Percentiles rank a stretch among this genome's conserved stretches.
These are phyloP conservation scores for Lecanicillium sp. DNA, from an alignment of 2,329 filamentous ascomycete genomes.

Conservation along the genomic window DNA sequence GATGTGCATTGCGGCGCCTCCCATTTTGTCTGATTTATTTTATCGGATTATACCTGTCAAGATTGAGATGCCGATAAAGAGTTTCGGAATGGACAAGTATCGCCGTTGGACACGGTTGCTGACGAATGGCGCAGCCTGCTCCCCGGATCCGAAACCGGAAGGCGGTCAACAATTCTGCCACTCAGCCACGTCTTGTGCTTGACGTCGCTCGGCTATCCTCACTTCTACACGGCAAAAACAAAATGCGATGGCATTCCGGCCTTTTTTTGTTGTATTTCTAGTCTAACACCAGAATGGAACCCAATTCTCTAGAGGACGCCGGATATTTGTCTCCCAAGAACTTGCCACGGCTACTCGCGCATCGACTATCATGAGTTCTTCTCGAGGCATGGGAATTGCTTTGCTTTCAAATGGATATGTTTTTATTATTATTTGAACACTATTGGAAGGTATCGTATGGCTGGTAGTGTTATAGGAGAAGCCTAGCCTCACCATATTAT, in stretches of 20 bases:
- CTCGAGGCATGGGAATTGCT: no score
- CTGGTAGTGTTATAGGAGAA: neutral
- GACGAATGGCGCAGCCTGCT: conserved; percentile 1
- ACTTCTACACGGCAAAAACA: no score
- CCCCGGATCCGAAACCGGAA: neutral
- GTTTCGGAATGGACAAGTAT: neutral
- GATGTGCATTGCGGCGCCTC: conserved; percentile 1
- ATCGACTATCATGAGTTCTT: no score
- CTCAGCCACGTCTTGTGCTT: no score
- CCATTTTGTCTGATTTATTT: neutral
- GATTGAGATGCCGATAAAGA: neutral
- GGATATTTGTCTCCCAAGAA: no score
- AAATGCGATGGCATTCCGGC: no score
- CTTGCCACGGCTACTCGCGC: no score
- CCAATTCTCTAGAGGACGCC: no score
- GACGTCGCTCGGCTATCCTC: no score
- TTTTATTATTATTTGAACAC: neutral
- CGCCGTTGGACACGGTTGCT: conserved; percentile 11
- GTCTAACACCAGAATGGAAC: no score
- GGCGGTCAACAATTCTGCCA: conserved; percentile 10
- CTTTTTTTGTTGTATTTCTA: no score
- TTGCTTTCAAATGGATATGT: no score
- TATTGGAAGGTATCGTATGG: neutral
- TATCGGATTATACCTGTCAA: neutral
- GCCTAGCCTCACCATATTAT: neutral